Percentiles rank a stretch among this genome's conserved stretches.
phyloP scores from a whole-genome alignment of 768 basidiomycete genomes.

The Lactifluus piperatus region DNA sequence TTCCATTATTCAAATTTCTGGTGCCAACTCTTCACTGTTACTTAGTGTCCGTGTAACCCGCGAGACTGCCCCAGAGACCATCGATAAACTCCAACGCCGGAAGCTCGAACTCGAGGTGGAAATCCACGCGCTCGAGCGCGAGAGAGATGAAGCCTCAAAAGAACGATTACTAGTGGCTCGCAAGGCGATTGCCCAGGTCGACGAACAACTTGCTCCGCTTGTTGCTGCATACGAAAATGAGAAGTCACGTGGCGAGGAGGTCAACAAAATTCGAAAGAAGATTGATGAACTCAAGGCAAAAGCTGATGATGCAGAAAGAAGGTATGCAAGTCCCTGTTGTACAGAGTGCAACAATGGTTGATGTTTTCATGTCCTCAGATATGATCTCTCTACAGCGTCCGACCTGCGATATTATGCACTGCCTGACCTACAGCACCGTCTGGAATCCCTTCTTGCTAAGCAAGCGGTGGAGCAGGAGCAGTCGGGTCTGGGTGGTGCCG shows the following conservation, averaged over 20 bases:
- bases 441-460: constrained; percentile 63
- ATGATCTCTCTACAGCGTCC: constrained; percentile 66
- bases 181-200: constrained; percentile 74
- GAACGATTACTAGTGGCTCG: constrained; percentile 67
- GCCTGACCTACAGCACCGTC: constrained; percentile 71
- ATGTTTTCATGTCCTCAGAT: constrained; percentile 1
- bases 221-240: constrained; percentile 83
- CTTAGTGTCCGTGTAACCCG: constrained; percentile 81
- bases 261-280: constrained; percentile 63
- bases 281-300: constrained; percentile 91
- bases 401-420: constrained; percentile 90
- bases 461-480: constrained; percentile 68
- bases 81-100: constrained; percentile 82
- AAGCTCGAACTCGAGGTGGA: constrained; percentile 92
- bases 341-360: constrained; percentile 7
- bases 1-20: not conserved
- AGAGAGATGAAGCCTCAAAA: constrained; percentile 84
- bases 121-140: constrained; percentile 88
- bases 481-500: constrained; percentile 43
- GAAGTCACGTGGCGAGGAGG: constrained; percentile 73
- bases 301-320: constrained; percentile 86
- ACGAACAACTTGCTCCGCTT: constrained; percentile 76
- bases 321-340: constrained; percentile 30
- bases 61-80: constrained; percentile 89
- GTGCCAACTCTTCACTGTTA: constrained; percentile 14